Percentiles rank a stretch among this genome's conserved stretches.
phyloP scores from a whole-genome alignment of 208 protist genomes.

The Acanthamoeba healyi region DNA sequence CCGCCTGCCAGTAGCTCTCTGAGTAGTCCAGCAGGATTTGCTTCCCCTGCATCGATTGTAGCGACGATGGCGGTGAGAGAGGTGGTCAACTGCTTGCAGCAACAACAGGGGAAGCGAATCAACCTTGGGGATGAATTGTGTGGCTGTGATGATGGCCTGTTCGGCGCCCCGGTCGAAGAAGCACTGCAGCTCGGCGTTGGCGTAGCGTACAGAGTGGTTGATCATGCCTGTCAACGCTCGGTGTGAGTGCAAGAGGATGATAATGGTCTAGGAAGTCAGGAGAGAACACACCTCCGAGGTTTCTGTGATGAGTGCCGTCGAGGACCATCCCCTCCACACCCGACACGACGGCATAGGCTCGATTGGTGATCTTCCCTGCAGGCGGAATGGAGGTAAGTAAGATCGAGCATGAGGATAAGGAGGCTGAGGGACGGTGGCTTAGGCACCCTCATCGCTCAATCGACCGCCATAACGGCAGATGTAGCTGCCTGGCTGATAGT shows the following conservation, averaged over 20 bases:
- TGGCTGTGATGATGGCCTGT: slow-evolving; percentile 76
- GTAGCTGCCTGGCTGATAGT: slow-evolving; percentile 64
- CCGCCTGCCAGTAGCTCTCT: slow-evolving; percentile 72
- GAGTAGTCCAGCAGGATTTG: slow-evolving; percentile 74
- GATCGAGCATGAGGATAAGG: background rate
- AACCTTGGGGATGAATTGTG: slow-evolving; percentile 62
- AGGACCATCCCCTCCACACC: slow-evolving; percentile 63
- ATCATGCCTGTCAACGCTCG: slow-evolving; percentile 72
- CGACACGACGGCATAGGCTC: slow-evolving; percentile 65
- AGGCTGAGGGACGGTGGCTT: background rate
- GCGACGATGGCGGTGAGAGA: background rate
- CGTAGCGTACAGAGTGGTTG: slow-evolving; percentile 62
- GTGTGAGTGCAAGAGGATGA: background rate
- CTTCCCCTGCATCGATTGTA: background rate
- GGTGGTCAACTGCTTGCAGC: background rate
- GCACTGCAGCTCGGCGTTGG: slow-evolving; percentile 75
- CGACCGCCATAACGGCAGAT: slow-evolving; percentile 58
- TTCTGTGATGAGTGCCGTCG: slow-evolving; percentile 49
- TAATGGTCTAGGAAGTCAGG: background rate
- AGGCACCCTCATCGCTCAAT: slow-evolving; percentile 55
- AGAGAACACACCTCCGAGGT: slow-evolving; percentile 14
- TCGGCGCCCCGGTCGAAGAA: slow-evolving; percentile 70
- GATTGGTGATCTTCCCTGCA: slow-evolving; percentile 28
- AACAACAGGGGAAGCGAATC: background rate
- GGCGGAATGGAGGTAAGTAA: background rate